Percentiles rank a stretch among this genome's conserved stretches.
phyloP scores from a whole-genome alignment of 2,329 filamentous ascomycete genomes.

The Fusarium pseudograminearum region DNA sequence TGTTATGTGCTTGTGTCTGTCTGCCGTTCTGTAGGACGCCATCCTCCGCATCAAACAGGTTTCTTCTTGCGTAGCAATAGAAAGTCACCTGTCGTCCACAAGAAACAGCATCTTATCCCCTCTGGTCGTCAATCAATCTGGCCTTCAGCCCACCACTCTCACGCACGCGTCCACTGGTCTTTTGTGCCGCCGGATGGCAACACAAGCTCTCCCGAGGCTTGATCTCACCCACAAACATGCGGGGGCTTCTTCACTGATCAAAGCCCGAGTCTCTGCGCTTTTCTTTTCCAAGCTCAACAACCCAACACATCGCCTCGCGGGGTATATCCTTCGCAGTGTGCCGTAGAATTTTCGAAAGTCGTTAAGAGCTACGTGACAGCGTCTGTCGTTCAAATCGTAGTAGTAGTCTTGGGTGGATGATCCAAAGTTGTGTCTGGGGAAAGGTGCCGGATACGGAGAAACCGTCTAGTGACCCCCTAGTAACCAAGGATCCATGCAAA shows the following conservation, averaged over 20 bases:
- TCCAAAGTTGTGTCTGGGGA: slow-evolving; percentile 51
- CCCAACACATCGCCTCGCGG: slow-evolving; percentile 54
- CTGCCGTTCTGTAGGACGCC: slow-evolving; percentile 41
- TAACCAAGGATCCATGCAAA: slow-evolving; percentile 50
- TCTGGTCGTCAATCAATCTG: slow-evolving; percentile 46
- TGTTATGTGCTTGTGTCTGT: slow-evolving; percentile 27
- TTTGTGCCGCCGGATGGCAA: slow-evolving; percentile 43
- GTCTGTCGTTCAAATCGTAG: slow-evolving; percentile 53
- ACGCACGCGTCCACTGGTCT: slow-evolving; percentile 49
- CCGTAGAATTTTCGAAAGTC: slow-evolving; percentile 52
- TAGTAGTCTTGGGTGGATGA: slow-evolving; percentile 52
- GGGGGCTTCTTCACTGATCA: slow-evolving; percentile 40
- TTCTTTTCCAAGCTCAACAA: slow-evolving; percentile 53
- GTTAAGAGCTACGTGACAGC: slow-evolving; percentile 55
- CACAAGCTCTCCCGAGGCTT: slow-evolving; percentile 46
- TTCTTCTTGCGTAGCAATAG: slow-evolving; percentile 4
- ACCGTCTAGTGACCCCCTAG: slow-evolving; percentile 45
- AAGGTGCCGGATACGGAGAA: slow-evolving; percentile 46
- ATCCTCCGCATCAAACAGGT: slow-evolving; percentile 33
- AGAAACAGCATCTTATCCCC: slow-evolving; percentile 46
- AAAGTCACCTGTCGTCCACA: slow-evolving; percentile 27
- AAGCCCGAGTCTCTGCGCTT: slow-evolving; percentile 48
- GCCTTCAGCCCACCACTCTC: slow-evolving; percentile 53
- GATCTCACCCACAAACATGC: slow-evolving; percentile 34
- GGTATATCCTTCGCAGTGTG: slow-evolving; percentile 59